Conservation (phyloP, 805 yeast species). For the Candida dendrica region DNA sequence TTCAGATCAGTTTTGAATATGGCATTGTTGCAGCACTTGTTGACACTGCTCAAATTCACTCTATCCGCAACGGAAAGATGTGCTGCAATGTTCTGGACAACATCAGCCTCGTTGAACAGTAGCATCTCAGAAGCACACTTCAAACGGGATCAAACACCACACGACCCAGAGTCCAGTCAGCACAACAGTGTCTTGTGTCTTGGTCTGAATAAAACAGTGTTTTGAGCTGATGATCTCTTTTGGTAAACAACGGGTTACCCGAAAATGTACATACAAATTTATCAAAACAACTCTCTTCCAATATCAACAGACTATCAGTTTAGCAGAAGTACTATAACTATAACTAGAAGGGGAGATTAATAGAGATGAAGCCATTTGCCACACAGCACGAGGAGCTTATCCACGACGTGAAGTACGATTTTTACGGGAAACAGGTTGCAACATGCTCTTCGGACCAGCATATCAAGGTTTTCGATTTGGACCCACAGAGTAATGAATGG, state of each 20-base stretch:
- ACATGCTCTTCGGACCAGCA: constrained; percentile 95
- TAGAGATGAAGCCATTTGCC: constrained; percentile 57
- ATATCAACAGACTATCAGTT: not conserved
- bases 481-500: constrained; percentile 67
- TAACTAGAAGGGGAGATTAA: too few relatives aligned
- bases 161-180: not conserved
- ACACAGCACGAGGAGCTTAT: constrained; percentile 92
- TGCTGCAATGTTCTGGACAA: not conserved
- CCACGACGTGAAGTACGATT: constrained; percentile 87
- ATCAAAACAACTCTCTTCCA: not conserved
- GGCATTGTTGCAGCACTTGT: constrained; percentile 3
- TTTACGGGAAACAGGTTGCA: constrained; percentile 86
- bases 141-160: too few relatives aligned
- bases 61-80: constrained; percentile 13
- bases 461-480: constrained; percentile 79
- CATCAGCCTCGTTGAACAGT: not conserved
- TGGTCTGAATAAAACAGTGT: too few relatives aligned
- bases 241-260: not conserved
- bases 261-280: not conserved
- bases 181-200: too few relatives aligned
- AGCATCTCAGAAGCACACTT: not conserved
- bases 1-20: constrained; percentile 4
- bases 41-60: constrained; percentile 7
- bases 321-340: not conserved
- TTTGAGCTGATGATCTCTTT: too few relatives aligned